These are phyloP conservation scores for Scheffersomyces parashehatae DNA, from an alignment of 1,139 yeast species.

Conservation along the genomic window DNA sequence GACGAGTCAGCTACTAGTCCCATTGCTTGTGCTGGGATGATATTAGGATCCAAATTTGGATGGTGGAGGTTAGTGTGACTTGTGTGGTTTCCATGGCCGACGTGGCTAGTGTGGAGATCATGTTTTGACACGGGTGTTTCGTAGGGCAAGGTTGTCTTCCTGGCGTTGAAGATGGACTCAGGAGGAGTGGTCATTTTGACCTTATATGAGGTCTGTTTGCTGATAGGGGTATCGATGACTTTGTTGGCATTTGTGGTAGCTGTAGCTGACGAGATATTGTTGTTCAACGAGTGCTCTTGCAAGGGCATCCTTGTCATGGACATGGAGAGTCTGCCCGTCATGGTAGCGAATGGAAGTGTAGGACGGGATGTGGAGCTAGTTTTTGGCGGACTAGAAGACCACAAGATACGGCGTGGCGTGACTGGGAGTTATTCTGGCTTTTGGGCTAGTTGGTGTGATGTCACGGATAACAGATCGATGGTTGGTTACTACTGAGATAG, in stretches of 20 bases:
- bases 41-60: slow-evolving; percentile 5
- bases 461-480: too few relatives aligned
- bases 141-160: slow-evolving; percentile 9
- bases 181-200: slow-evolving; percentile 41
- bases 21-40: slow-evolving; percentile 4
- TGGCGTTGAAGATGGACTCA: slow-evolving; percentile 17
- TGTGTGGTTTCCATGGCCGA: neutral
- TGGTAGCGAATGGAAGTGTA: neutral
- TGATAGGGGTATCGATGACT: slow-evolving; percentile 20
- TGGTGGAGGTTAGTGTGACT: neutral
- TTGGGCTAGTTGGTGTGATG: too few relatives aligned
- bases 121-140: slow-evolving; percentile 21
- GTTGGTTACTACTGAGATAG: too few relatives aligned
- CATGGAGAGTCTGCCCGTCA: slow-evolving; percentile 1
- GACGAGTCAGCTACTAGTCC: neutral
- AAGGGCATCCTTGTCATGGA: slow-evolving; percentile 16
- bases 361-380: too few relatives aligned
- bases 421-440: too few relatives aligned
- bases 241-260: slow-evolving; percentile 3
- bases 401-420: too few relatives aligned
- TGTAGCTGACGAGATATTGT: neutral
- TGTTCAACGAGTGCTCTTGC: slow-evolving; percentile 14
- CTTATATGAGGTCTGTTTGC: slow-evolving; percentile 7
- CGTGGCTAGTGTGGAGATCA: slow-evolving; percentile 1
- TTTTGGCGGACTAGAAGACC: too few relatives aligned